Evolutionary conservation across 2,329 filamentous ascomycete species (phyloP).

Genomic region (Aspergillus bombycis): DNA sequence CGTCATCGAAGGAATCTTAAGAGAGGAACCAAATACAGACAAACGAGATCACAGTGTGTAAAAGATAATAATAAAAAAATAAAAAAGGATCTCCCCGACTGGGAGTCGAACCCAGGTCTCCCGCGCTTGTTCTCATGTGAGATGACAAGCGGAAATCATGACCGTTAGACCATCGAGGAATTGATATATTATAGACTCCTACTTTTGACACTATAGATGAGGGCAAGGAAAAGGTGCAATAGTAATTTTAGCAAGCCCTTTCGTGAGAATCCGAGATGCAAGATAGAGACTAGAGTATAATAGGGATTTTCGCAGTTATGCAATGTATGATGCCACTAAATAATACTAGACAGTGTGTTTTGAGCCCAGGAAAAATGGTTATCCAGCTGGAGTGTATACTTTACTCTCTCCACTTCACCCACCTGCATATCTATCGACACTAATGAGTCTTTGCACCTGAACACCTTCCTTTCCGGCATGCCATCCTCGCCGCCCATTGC

Average conservation of each 20-base stretch:
- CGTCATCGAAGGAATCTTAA: too few species aligned
- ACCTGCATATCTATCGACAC: not conserved
- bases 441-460: conserved; percentile 4
- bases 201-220: not conserved
- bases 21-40: too few species aligned
- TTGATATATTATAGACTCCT: not conserved
- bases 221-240: rapidly evolving
- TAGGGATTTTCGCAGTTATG: too few species aligned
- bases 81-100: conserved; percentile 13
- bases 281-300: too few species aligned
- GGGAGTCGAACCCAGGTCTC: conserved; percentile 20
- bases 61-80: too few species aligned
- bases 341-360: too few species aligned
- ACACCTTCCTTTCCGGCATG: not conserved
- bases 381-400: not conserved
- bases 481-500: not conserved
- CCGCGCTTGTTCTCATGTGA: conserved; percentile 14
- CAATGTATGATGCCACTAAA: too few species aligned
- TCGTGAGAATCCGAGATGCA: too few species aligned
- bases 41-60: too few species aligned
- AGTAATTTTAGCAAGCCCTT: too few species aligned
- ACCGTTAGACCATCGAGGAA: conserved; percentile 27
- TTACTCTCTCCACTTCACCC: not conserved
- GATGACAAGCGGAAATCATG: conserved; percentile 21
- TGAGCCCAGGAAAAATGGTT: not conserved